A percentile compares a stretch with the other conserved stretches of the same genome.
Evolutionary conservation across 805 yeast species (phyloP).

Genomic region (Peterozyma toletana): DNA sequence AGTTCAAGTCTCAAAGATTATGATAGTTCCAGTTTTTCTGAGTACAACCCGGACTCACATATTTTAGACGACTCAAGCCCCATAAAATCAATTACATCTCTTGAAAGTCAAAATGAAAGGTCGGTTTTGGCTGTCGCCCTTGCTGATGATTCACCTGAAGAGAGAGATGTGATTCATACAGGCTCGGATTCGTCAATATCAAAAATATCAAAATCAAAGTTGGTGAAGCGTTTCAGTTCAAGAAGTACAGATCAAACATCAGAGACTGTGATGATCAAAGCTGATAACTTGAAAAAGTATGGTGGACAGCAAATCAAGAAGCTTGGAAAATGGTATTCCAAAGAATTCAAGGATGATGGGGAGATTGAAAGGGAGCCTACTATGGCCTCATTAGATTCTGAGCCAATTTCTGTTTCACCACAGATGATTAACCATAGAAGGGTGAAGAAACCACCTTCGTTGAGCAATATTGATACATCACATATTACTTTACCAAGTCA

Average conservation of each 20-base stretch:
- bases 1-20: too few relatives aligned
- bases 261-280: too few relatives aligned
- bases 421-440: slow-evolving; percentile 64
- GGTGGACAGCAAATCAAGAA: slow-evolving; percentile 29
- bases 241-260: slow-evolving; percentile 30
- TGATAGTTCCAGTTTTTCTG: too few relatives aligned
- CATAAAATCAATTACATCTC: too few relatives aligned
- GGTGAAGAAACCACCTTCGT: slow-evolving; percentile 1
- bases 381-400: neutral
- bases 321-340: slow-evolving; percentile 65
- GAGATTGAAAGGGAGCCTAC: slow-evolving; percentile 8
- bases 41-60: too few relatives aligned
- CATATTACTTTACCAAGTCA: neutral
- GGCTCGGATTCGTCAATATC: slow-evolving; percentile 21
- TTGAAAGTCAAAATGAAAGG: too few relatives aligned
- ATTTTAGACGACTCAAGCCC: too few relatives aligned
- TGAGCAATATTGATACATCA: too few relatives aligned
- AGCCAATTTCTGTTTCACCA: slow-evolving; percentile 30
- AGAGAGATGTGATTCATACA: slow-evolving; percentile 15
- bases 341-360: slow-evolving; percentile 25
- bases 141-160: slow-evolving; percentile 16
- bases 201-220: slow-evolving; percentile 17
- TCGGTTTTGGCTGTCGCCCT: neutral
- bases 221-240: slow-evolving; percentile 6
- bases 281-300: too few relatives aligned